phyloP scores from a whole-genome alignment of 768 basidiomycete genomes.

The Naganishia onofrii region DNA sequence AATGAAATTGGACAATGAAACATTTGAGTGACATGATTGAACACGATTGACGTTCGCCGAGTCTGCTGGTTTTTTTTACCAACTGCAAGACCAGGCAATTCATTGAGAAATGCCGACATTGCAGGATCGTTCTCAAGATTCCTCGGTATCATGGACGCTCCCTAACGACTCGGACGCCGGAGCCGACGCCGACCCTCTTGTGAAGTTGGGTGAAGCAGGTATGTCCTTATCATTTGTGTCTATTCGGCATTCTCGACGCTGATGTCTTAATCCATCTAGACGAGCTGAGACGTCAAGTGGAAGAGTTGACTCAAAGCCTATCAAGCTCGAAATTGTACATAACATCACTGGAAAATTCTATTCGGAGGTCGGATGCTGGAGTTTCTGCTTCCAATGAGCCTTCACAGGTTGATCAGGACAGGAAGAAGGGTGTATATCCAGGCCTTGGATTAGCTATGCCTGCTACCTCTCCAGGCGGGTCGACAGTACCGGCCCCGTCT shows the following conservation, averaged over 20 bases:
- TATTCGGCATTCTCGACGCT: background rate
- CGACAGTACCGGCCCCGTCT: background rate
- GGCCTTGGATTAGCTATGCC: slow-evolving; percentile 9
- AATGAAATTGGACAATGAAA: slow-evolving; percentile 9
- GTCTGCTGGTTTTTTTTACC: background rate
- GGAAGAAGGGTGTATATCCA: background rate
- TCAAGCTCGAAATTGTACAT: slow-evolving; percentile 14
- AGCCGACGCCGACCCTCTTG: background rate
- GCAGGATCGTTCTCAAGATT: background rate
- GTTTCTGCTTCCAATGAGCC: background rate
- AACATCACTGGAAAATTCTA: slow-evolving; percentile 9
- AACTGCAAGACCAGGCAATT: background rate
- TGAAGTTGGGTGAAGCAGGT: slow-evolving; percentile 5
- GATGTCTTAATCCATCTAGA: background rate
- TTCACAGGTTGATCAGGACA: background rate
- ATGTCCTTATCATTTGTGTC: background rate
- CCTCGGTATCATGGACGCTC: background rate
- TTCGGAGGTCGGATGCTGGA: slow-evolving; percentile 8
- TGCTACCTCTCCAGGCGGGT: background rate
- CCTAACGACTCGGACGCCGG: background rate
- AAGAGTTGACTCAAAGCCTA: background rate
- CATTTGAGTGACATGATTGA: background rate
- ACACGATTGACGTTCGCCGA: background rate
- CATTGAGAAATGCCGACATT: background rate
- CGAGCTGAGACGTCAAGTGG: background rate